Evolutionary conservation across 176 grass and related monocot species (phyloP).

Genomic region (Areca catechu): DNA sequence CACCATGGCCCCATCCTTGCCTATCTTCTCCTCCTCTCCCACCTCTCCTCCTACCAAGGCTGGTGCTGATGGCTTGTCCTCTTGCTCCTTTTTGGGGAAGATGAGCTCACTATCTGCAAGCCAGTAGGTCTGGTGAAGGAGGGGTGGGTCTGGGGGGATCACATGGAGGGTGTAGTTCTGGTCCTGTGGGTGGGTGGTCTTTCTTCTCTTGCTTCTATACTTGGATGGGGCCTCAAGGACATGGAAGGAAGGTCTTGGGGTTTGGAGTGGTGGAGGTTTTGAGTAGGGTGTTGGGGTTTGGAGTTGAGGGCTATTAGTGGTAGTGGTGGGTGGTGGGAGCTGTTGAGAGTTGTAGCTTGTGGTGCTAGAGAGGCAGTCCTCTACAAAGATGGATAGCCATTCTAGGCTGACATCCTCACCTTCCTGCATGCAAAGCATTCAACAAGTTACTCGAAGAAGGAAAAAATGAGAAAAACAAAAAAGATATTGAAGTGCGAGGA

Average conservation of each 20-base stretch:
- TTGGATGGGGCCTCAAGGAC: conserved; percentile 7
- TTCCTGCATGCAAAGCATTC: conserved; percentile 41
- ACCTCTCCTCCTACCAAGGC: background rate
- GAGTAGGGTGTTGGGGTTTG: conserved; percentile 12
- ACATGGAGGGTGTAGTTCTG: conserved; percentile 18
- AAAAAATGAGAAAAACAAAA: background rate
- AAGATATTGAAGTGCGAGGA: too few relatives aligned
- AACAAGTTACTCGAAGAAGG: too few relatives aligned
- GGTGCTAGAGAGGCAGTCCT: conserved; percentile 57
- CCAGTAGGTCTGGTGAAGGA: conserved; percentile 67
- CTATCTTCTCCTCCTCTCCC: background rate
- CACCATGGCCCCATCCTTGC: conserved; percentile 9
- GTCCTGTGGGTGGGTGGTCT: background rate
- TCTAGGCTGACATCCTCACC: conserved; percentile 41
- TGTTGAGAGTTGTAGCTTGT: conserved; percentile 2
- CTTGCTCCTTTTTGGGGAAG: conserved; percentile 44
- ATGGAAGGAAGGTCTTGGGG: background rate
- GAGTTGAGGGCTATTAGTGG: too few relatives aligned
- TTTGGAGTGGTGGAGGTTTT: conserved; percentile 6
- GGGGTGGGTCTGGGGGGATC: conserved; percentile 31
- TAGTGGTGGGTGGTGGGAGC: conserved; percentile 9
- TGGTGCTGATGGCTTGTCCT: conserved; percentile 12
- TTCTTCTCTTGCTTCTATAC: conserved; percentile 37
- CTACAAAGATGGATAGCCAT: conserved; percentile 78
- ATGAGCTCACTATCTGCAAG: conserved; percentile 92